A percentile compares a stretch with the other conserved stretches of the same genome.
phyloP scores from a whole-genome alignment of 306 rosid species.

The Vicia faba region DNA sequence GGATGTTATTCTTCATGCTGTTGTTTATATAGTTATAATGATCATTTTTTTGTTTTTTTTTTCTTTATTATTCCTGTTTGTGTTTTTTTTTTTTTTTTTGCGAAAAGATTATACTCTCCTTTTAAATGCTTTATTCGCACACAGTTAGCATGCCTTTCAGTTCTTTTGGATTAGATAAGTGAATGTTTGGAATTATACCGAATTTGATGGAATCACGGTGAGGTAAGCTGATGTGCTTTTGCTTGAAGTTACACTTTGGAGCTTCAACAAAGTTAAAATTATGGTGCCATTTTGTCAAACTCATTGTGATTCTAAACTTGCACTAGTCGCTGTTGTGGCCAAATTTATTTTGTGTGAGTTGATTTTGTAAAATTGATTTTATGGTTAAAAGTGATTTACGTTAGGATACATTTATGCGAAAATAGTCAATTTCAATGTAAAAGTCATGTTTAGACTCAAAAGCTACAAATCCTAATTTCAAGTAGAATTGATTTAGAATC shows the following conservation, averaged over 20 bases:
- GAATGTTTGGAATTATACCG: not conserved
- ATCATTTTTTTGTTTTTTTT: not conserved
- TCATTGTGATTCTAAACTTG: not conserved
- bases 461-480: no score
- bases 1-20: not conserved
- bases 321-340: not conserved
- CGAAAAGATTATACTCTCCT: not conserved
- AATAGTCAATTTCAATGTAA: no score
- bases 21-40: not conserved
- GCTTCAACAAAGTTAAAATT: not conserved
- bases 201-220: not conserved
- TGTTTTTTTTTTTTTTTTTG: not conserved
- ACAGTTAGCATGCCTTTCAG: not conserved
- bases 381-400: no score
- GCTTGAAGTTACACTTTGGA: not conserved
- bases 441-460: no score
- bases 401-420: no score
- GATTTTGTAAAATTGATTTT: no score
- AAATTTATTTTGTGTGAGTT: no score
- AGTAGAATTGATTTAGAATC: no score
- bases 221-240: not conserved
- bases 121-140: not conserved
- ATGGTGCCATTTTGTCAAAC: not conserved
- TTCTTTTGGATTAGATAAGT: not conserved
- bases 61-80: slow-evolving; percentile 4